Conservation (phyloP, 306 rosid species). For the Inga laurina region DNA sequence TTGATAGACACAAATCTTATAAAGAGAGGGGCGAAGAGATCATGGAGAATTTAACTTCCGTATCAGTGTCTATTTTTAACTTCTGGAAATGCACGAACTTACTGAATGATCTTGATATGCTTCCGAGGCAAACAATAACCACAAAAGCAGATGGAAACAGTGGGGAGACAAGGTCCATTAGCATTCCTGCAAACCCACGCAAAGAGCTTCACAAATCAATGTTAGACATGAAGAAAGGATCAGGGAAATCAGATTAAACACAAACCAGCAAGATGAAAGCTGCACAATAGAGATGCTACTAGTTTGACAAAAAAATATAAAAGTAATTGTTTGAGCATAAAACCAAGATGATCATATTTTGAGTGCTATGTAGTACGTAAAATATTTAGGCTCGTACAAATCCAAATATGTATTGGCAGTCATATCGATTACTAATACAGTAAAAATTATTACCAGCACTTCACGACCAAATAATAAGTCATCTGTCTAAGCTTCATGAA, state of each 20-base stretch:
- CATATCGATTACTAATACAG: background rate
- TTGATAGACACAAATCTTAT: background rate
- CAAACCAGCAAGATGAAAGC: background rate
- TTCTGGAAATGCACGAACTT: conserved; percentile 45
- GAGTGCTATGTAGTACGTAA: background rate
- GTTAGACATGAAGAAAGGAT: conserved; percentile 8
- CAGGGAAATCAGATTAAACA: conserved; percentile 16
- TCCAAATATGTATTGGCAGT: conserved; percentile 4
- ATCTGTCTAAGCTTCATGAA: background rate
- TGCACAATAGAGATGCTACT: background rate
- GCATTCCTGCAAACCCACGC: conserved; percentile 72
- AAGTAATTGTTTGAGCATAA: background rate
- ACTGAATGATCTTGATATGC: conserved; percentile 98
- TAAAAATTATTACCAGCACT: background rate
- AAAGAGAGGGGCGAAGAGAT: background rate
- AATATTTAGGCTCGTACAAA: background rate
- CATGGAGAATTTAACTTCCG: background rate
- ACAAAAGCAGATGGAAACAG: conserved; percentile 89
- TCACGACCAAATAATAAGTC: background rate
- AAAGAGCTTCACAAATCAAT: conserved; percentile 31
- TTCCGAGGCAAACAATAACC: conserved; percentile 84
- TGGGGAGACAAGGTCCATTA: conserved; percentile 97
- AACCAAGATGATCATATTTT: conserved; percentile 10
- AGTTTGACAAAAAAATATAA: background rate
- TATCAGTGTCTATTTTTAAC: conserved; percentile 12